Base-by-base conservation (phyloP, 345 rosid species). In the Adansonia digitata region DNA sequence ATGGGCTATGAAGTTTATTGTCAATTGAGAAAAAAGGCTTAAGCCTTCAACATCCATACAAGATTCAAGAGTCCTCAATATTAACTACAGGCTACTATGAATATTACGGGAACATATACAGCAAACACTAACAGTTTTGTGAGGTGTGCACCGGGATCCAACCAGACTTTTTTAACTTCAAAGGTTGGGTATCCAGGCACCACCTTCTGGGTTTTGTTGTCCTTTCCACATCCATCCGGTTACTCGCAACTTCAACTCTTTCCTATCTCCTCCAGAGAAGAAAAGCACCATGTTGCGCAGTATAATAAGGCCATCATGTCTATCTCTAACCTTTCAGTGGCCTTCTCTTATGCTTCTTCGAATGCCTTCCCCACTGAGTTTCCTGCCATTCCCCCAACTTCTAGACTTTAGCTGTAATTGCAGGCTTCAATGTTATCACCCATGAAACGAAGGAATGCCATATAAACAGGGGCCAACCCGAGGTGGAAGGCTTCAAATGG, bases 401-500 rank as follows among this genome's bases (percentile, higher is more conserved):
- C 95, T 69, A 94, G 85, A 82, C 98, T 94, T 84, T 91, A 94
- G 76, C 88, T 91, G 88, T 87, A 94, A 84, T 88, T 92, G 75
- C 92, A 74, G 59, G 97, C 94, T 76, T 94, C 97, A 48, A 87
- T 73, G 69, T 92, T 98, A 63, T 94, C 98, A 1, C 98, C 98
- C 95, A 92, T 88, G 86, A 91, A 94, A 35, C 97, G 90, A 42
- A 94, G 89, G 75, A 94, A 94, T 15, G 98, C 94, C 97, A 93
- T 93, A 81, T 91, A 91, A n/a, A 91, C 98, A 53, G 98, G 97
- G 69, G 94, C 98, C 94, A 92, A 86, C 10, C 96, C 94, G 8
- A 94, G 92, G 89, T 94, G 98, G 83, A 94, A 94, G 39, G 97
- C 98, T 81, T 91, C 97, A 94, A 92, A 77, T 94, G 98, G n/a